These are phyloP conservation scores for Flaveria trinervia DNA, from an alignment of 129 eudicot species.

Conservation along the genomic window DNA sequence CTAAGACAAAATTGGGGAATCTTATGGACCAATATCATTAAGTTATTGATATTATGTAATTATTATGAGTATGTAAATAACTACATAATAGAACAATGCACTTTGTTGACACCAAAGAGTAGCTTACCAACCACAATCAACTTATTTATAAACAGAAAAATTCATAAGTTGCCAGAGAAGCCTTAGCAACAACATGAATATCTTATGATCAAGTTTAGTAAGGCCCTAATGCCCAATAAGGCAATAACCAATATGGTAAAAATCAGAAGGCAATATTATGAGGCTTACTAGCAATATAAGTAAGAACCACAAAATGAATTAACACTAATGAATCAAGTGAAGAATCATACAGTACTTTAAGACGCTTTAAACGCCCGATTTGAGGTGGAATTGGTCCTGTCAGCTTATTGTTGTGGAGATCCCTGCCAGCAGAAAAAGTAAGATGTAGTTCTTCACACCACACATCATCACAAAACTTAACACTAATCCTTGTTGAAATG, in stretches of 20 bases:
- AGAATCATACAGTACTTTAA: conserved; percentile 72
- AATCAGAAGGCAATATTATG: not conserved
- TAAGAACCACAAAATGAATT: not conserved
- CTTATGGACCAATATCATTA: not conserved
- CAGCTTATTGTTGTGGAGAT: conserved; percentile 89
- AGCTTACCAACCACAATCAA: not conserved
- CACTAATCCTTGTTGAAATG: not conserved
- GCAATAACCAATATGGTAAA: not conserved
- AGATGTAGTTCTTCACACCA: not conserved
- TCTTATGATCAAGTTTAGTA: not conserved
- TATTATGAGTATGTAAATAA: not conserved
- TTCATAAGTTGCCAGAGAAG: not conserved
- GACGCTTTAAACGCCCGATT: conserved; percentile 93
- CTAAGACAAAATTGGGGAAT: not conserved
- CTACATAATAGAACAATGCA: conserved; percentile 4
- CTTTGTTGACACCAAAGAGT: not conserved
- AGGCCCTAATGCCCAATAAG: not conserved
- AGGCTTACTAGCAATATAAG: conserved; percentile 11
- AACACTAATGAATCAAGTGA: conserved; percentile 14
- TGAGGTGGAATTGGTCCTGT: conserved; percentile 97
- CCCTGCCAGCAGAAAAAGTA: conserved; percentile 50
- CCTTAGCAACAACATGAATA: conserved; percentile 5
- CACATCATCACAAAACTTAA: not conserved
- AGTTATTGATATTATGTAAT: not conserved
- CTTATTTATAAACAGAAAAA: not conserved